Base-by-base conservation (phyloP, 108 stramenopile species). In the Thalassiosira profunda region DNA sequence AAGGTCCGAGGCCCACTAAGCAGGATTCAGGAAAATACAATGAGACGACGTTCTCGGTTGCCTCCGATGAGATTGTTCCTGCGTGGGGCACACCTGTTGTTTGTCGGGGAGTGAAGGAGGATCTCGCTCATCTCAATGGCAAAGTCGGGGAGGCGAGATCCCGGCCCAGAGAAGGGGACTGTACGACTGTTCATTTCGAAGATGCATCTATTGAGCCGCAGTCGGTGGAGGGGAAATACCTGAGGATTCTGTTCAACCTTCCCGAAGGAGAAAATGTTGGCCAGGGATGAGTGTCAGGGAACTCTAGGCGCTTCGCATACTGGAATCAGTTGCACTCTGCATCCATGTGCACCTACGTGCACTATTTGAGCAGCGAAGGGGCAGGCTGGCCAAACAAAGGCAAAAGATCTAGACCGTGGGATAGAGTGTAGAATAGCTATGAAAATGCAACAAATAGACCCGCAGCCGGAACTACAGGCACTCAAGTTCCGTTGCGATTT, bases 401-500 rank as follows among this genome's bases (percentile, higher is more conserved):
- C n/a, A n/a, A n/a, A n/a, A n/a, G n/a, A n/a, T n/a, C n/a, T n/a
- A n/a, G n/a, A n/a, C n/a, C n/a, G n/a, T n/a, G n/a, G n/a, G n/a
- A n/a, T n/a, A n/a, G n/a, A n/a, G n/a, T n/a, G n/a, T n/a, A n/a
- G n/a, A n/a, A n/a, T n/a, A n/a, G n/a, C n/a, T n/a, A n/a, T n/a
- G n/a, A n/a, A n/a, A n/a, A n/a, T n/a, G n/a, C n/a, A n/a, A n/a
- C n/a, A n/a, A n/a, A n/a, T n/a, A n/a, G n/a, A n/a, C n/a, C n/a
- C n/a, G n/a, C n/a, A n/a, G n/a, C n/a, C n/a, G n/a, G n/a, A n/a
- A 38, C 36, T 49, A 61, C 11, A 44, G 58, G 20, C 21, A 37
- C 57, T 71, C 60, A 25, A 78, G 72, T 62, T 95, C 93, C 44
- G 86, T 70, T 2, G 86, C 56, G 36, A 95, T 64, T 74, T 95